These are phyloP conservation scores for Malus fusca DNA, from an alignment of 306 rosid species.

Conservation along the genomic window DNA sequence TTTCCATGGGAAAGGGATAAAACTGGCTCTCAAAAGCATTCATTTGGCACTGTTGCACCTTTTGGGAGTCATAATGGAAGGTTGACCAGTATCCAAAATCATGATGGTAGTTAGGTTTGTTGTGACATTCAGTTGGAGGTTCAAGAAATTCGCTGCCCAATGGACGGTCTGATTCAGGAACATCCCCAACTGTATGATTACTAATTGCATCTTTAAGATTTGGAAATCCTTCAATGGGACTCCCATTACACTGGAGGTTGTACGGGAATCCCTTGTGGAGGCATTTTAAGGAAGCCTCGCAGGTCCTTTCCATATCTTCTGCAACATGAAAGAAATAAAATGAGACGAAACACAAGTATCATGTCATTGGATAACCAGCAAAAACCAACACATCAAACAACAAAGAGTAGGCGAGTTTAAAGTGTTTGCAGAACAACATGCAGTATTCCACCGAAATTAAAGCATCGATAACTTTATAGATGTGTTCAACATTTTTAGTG, in stretches of 20 bases:
- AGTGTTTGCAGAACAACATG: not conserved
- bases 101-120: slow-evolving; percentile 51
- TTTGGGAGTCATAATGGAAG: slow-evolving; percentile 59
- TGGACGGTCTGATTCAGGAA: slow-evolving; percentile 39
- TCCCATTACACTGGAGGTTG: slow-evolving; percentile 48
- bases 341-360: slow-evolving; percentile 10
- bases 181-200: slow-evolving; percentile 45
- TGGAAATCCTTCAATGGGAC: slow-evolving; percentile 44
- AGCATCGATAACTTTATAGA: not conserved
- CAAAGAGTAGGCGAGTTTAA: not conserved
- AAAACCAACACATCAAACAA: slow-evolving; percentile 5
- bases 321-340: slow-evolving; percentile 22
- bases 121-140: slow-evolving; percentile 50
- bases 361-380: slow-evolving; percentile 1
- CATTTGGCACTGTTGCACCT: slow-evolving; percentile 66
- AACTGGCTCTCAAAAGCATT: slow-evolving; percentile 63
- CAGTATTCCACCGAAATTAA: not conserved
- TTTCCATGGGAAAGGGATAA: slow-evolving; percentile 53
- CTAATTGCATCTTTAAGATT: slow-evolving; percentile 38
- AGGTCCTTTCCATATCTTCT: slow-evolving; percentile 67
- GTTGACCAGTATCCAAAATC: slow-evolving; percentile 56
- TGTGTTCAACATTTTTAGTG: not conserved
- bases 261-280: slow-evolving; percentile 68
- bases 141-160: slow-evolving; percentile 50
- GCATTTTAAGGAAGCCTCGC: slow-evolving; percentile 84